Conservation (phyloP, 1,284 basidiomycete genomes). For the Marasmius fiardii region DNA sequence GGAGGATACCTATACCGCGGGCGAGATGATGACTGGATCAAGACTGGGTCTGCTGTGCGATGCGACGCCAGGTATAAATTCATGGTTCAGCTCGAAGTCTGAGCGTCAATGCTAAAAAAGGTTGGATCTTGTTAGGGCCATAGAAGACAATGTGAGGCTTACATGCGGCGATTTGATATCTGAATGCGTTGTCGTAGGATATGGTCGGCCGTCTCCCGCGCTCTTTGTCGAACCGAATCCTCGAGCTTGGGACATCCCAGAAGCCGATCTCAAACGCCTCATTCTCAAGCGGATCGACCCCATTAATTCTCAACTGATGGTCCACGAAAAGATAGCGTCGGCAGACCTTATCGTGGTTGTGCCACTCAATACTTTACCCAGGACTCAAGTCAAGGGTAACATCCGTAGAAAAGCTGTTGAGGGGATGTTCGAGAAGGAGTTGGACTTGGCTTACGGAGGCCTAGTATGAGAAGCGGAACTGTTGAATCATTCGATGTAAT, state of each 20-base stretch:
- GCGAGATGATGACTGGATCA: slow-evolving; percentile 61
- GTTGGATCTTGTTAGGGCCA: too few relatives aligned
- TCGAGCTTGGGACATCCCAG: not conserved
- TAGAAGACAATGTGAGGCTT: slow-evolving; percentile 2
- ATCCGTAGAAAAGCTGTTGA: slow-evolving; percentile 4
- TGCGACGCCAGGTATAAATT: too few relatives aligned
- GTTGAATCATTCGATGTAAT: too few relatives aligned
- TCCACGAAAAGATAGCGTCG: not conserved
- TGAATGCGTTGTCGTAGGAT: slow-evolving; percentile 6
- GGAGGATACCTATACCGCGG: slow-evolving; percentile 52
- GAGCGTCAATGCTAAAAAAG: slow-evolving; percentile 7
- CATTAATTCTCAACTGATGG: not conserved
- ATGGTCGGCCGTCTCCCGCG: slow-evolving; percentile 5
- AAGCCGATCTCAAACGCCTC: not conserved
- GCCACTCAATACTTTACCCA: not conserved
- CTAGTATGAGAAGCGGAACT: too few relatives aligned
- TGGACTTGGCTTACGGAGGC: not conserved
- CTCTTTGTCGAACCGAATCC: not conserved
- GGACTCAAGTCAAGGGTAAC: slow-evolving; percentile 7
- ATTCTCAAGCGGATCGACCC: not conserved
- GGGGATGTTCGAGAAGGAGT: not conserved
- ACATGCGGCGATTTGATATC: slow-evolving; percentile 3
- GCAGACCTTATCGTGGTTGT: slow-evolving; percentile 4
- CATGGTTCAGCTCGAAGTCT: slow-evolving; percentile 53
- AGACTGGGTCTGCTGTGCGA: too few relatives aligned